Base-by-base conservation (phyloP, 768 basidiomycete species). In the Rhodotorula graminis region DNA sequence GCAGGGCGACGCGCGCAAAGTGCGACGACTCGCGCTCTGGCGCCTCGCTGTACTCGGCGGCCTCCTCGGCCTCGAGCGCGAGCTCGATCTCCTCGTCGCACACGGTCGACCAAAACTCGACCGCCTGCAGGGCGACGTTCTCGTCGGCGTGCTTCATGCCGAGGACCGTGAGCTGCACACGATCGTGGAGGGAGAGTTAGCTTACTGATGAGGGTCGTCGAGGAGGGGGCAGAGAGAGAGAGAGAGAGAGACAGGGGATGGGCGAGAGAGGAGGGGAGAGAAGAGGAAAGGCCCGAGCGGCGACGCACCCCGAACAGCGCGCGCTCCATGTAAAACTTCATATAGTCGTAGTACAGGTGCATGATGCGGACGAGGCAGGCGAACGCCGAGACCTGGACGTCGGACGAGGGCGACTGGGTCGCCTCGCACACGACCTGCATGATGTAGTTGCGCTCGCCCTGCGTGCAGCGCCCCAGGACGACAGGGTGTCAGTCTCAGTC, bases 341-440 rank as follows among this genome's bases (percentile, higher is more conserved):
- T 99, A 84, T 95, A 97, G 78, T 95, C 94, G 81, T 99, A 99
- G 84, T 98, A 99, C 67, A 96, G 84, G 68, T 89, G 88, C 96
- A 99, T 98, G 80, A 97, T 96, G 78, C 89, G 87, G 44, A 98
- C 95, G 23, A 99, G 84, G 82, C 91, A 93, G 80, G 96, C 93
- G 78, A 96, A 99, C 10, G 96, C 90, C 44, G 88, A 92, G n/a
- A 96, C 90, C 83, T 98, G 95, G 49, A 98, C 93, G 49, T 85
- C 81, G 6, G 90, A 87, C 3, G 88, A 82, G 1, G 85, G 71
- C 77, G 89, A 93, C 81, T 98, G 96, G 0, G 96, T 98, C 0
- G 95, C 95, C 80, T 98, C 96, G 80, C 96, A 99, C 27, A 98
- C 91, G 56, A 98, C 93, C 84, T 99, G 96, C 96, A 99, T 99